These are phyloP conservation scores for Somion occarium DNA, from an alignment of 1,284 basidiomycete species.

Conservation along the genomic window DNA sequence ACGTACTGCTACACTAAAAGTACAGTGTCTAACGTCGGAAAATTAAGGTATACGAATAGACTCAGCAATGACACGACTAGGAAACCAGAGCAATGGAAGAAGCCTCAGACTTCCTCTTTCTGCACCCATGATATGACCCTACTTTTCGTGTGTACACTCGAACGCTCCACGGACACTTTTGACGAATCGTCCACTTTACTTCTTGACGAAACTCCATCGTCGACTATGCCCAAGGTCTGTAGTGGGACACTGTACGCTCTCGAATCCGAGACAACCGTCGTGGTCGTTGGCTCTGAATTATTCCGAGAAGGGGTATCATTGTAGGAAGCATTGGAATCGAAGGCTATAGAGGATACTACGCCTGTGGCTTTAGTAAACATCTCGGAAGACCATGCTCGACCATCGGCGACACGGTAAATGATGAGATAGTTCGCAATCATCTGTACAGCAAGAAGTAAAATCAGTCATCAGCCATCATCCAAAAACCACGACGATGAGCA, in stretches of 20 bases:
- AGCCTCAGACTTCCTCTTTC: neutral
- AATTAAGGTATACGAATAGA: neutral
- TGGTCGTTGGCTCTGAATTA: neutral
- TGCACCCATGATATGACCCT: neutral
- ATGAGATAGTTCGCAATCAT: conserved; percentile 1
- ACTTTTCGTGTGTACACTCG: neutral
- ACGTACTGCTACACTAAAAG: neutral
- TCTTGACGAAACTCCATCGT: neutral
- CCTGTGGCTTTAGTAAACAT: neutral
- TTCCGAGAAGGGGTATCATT: neutral
- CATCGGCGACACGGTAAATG: conserved; percentile 3
- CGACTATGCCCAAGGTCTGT: neutral
- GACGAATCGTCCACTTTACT: neutral
- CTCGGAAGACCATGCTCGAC: neutral
- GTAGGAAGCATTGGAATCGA: neutral
- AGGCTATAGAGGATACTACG: neutral
- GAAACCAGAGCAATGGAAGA: neutral
- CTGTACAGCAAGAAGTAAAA: neutral
- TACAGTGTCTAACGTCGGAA: neutral
- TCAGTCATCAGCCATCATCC: neutral
- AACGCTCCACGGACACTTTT: neutral
- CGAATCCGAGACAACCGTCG: neutral
- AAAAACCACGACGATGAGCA: neutral
- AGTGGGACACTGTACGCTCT: neutral
- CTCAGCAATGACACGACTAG: too few species aligned